Evolutionary conservation across 768 basidiomycete genomes (phyloP).

Genomic region (Suillus subaureus): DNA sequence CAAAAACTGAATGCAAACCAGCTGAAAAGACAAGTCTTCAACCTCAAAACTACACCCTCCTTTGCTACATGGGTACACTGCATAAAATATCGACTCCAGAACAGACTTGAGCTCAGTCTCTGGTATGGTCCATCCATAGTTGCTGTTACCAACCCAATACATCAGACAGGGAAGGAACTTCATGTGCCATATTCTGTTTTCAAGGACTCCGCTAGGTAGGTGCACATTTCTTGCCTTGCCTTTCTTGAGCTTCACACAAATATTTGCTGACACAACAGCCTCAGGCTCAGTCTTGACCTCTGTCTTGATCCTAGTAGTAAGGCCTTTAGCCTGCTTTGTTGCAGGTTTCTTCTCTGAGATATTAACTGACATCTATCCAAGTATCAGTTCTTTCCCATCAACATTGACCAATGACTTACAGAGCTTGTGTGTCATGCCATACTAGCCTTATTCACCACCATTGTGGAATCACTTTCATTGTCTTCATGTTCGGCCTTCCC

Average conservation of each 20-base stretch:
- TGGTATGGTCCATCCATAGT: slow-evolving; percentile 10
- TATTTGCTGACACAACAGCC: not conserved
- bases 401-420: not conserved
- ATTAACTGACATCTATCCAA: not conserved
- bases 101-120: not conserved
- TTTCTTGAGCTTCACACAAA: not conserved
- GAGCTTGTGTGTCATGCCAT: not conserved
- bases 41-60: not conserved
- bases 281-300: not conserved
- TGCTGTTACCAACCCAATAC: slow-evolving; percentile 12
- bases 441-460: not conserved
- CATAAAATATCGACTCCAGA: slow-evolving; percentile 8
- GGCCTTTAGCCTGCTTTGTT: not conserved
- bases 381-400: not conserved
- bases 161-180: slow-evolving; percentile 6
- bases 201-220: not conserved
- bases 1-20: slow-evolving; percentile 1
- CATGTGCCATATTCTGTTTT: slow-evolving; percentile 1
- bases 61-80: slow-evolving; percentile 1
- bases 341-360: not conserved
- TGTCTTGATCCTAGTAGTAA: not conserved
- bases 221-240: not conserved
- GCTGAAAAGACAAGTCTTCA: slow-evolving; percentile 7
- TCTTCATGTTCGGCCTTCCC: no score
- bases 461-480: not conserved